Base-by-base conservation (phyloP, 345 rosid species). In the Carallia brachiata region DNA sequence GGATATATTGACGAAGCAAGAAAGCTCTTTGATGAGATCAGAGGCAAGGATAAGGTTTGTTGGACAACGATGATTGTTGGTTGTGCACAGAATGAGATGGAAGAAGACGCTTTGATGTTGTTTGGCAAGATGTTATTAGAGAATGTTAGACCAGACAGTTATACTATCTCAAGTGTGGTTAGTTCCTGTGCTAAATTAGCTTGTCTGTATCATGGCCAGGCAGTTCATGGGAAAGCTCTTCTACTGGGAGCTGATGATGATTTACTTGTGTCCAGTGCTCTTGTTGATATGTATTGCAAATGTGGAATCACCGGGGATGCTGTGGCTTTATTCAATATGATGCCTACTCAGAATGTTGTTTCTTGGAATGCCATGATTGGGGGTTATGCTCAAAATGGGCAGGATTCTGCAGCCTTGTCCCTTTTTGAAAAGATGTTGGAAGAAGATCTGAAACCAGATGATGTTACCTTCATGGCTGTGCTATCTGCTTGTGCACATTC, bases 11-110 rank as follows among this genome's bases (percentile, higher is more conserved):
- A 80, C 27, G 87, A 77, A 66, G 88, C 86, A 18, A 66, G 52
- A 34, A 73, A 65, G 48, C 4, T 84, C 5, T 88, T 85, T 62
- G 7, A 36, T 66, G 67, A 65, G 74, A 78, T 74, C 67, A 76
- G 55, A 71, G 82, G 73, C n/a, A 85, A 82, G 76, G 89, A 85
- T 70, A 79, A 81, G 57, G 69, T 88, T 68, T 82, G 83, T 61
- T 85, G 92, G 92, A 84, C 89, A 4, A 70, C 81, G 5, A 72
- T 84, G 89, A 88, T 85, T 15, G 85, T 59, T n/a, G 89, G 92
- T 53, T 82, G 78, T 61, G 75, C 80, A n/a, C 89, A 79, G 55
- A 77, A 73, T 72, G 82, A 86, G 13, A 88, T 65, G 74, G 88
- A 85, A 77, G 89, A 85, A 64, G 84, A 82, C 58, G 88, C 89